These are phyloP conservation scores for Trypanosomatidae sp. DNA, from an alignment of 208 protist species.

Conservation along the genomic window DNA sequence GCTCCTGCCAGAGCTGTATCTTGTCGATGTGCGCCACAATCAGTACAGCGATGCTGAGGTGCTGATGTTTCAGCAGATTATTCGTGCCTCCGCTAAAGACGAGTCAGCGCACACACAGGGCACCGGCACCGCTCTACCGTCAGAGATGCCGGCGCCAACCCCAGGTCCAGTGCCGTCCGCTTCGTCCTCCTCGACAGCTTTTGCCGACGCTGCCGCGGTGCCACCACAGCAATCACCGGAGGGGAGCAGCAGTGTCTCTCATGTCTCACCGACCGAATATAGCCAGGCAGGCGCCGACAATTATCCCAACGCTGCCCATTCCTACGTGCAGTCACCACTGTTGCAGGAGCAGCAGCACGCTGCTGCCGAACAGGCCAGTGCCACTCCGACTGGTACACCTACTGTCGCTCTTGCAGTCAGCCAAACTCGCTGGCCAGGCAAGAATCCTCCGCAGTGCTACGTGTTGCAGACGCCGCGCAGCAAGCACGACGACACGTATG, in stretches of 20 bases:
- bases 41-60: constrained; percentile 25
- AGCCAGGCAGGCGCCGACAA: neutral
- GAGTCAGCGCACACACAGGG: neutral
- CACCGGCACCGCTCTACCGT: neutral
- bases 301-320: neutral
- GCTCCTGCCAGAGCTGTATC: constrained; percentile 29
- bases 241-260: neutral
- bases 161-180: neutral
- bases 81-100: neutral
- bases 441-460: neutral
- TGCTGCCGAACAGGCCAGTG: neutral
- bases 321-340: neutral
- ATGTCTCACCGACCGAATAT: constrained; percentile 5
- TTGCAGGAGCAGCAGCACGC: neutral
- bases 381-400: neutral
- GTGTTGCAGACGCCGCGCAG: constrained; percentile 2
- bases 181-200: neutral
- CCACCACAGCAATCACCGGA: neutral
- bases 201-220: neutral
- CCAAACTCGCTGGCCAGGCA: neutral
- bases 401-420: neutral
- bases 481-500: neutral
- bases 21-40: constrained; percentile 31
- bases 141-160: neutral
- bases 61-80: neutral